phyloP scores from a whole-genome alignment of 106 monocot species.

The Allium sativum region DNA sequence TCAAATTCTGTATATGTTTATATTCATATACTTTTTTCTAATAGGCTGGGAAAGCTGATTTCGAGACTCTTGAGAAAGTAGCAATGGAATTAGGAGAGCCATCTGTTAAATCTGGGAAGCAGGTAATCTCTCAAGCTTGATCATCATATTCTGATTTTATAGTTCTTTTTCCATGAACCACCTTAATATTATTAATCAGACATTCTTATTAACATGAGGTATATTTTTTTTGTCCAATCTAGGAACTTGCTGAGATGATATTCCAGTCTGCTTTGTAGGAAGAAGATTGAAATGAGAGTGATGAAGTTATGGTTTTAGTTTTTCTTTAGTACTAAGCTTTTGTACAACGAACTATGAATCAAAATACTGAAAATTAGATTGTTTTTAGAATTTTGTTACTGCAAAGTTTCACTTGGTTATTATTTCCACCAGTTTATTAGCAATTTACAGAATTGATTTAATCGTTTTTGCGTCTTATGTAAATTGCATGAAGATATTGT shows the following conservation, averaged over 20 bases:
- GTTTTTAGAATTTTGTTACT: no score
- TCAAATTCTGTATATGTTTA: no score
- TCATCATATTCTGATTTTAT: not conserved
- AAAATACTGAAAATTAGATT: no score
- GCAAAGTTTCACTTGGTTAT: no score
- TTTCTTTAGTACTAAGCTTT: no score
- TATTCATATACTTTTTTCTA: not conserved
- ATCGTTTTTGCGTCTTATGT: no score
- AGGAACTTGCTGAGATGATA: conserved; percentile 17
- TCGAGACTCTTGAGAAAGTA: conserved; percentile 86
- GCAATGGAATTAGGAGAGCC: conserved; percentile 86
- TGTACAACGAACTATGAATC: no score
- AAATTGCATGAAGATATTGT: no score
- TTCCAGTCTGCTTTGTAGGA: conserved; percentile 14
- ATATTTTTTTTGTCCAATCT: conserved; percentile 6
- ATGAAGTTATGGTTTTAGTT: not conserved
- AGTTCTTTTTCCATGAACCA: not conserved
- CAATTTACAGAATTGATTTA: no score
- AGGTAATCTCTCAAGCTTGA: conserved; percentile 27
- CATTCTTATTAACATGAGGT: not conserved
- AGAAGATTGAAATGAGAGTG: not conserved
- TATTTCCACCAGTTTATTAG: no score
- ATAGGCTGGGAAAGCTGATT: conserved; percentile 88
- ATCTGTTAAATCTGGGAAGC: conserved; percentile 76
- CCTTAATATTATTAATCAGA: no score